Evolutionary conservation across 2,329 filamentous ascomycete genomes (phyloP), one percentile per base, ranked within the genome.

Genomic region (Aspergillus sp.): DNA sequence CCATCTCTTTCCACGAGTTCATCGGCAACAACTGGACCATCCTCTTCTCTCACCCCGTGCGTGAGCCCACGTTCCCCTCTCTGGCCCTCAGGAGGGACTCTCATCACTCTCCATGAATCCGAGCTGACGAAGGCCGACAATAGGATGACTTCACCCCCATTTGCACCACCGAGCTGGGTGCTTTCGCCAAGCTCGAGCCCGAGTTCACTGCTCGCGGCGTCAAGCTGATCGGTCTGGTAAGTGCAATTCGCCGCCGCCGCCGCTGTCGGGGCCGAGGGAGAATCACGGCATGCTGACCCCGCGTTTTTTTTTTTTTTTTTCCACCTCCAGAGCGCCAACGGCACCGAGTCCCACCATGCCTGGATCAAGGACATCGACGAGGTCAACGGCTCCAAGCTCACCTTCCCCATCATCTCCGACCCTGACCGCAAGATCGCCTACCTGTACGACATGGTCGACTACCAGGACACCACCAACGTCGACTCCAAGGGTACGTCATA

Each of bases 81-180:
- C 18, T 14, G 18, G 46, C 4, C 22, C 24, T 5, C 5, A 24
- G 24, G 24, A 22, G 24, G 24, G 24, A 24, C 24, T 24, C 24
- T 1, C 22, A 22, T 6, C 4, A 4, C 24, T 24, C 24, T 24
- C 11, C 4, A 22, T 22, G 22, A 18, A 32, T 3, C 24, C 24
- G 14, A 45, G 39, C 54, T 60, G 10, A 60, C 49, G 6, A 10
- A 11, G 18, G 16, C 24, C 5, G 3, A 50, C 36, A 11, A 53
- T 57, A 74, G 72, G 76, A 76, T 71, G 93, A 97, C 80, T 97
- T 91, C 84, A 97, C 93, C 6, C 93, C 93, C 64, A 93, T 96
- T 63, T 97, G 93, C 84, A 97, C 93, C 71, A 97, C 92, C 59
- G 93, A 97, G 84, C 89, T 97, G 64, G 93, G 93, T 67, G 93